phyloP scores from a whole-genome alignment of 2,329 filamentous ascomycete genomes.

The Bipolaris zeicola region DNA sequence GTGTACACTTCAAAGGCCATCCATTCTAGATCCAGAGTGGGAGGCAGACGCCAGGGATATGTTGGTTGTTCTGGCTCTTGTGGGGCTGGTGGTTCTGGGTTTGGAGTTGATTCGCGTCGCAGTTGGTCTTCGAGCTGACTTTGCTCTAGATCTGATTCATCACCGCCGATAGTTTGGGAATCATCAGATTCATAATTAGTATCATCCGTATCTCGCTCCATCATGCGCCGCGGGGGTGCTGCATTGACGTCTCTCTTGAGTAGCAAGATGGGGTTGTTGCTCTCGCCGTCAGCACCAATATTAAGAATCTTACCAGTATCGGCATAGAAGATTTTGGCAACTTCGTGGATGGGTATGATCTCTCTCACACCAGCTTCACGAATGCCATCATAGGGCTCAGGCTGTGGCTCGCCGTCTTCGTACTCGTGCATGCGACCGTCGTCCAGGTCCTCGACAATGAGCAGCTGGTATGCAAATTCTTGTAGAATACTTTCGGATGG shows the following conservation, averaged over 20 bases:
- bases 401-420: conserved; percentile 63
- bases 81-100: conserved; percentile 10
- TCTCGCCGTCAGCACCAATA: conserved; percentile 71
- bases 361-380: conserved; percentile 68
- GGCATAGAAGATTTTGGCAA: conserved; percentile 92
- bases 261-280: conserved; percentile 74
- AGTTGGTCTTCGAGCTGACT: conserved; percentile 54
- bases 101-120: conserved; percentile 48
- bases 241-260: conserved; percentile 74
- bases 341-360: conserved; percentile 70
- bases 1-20: conserved; percentile 85
- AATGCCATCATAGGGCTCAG: conserved; percentile 66
- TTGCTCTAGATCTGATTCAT: conserved; percentile 48
- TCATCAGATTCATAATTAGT: conserved; percentile 46
- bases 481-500: conserved; percentile 55
- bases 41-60: conserved; percentile 67
- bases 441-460: conserved; percentile 82
- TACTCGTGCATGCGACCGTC: conserved; percentile 71
- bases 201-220: conserved; percentile 49
- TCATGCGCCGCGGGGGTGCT: conserved; percentile 64
- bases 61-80: conserved; percentile 20
- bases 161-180: conserved; percentile 43
- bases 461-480: conserved; percentile 80
- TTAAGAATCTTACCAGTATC: conserved; percentile 90
- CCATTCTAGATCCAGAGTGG: conserved; percentile 86